Evolutionary conservation across 306 rosid genomes (phyloP).

Genomic region (Dryas alaskensis): DNA sequence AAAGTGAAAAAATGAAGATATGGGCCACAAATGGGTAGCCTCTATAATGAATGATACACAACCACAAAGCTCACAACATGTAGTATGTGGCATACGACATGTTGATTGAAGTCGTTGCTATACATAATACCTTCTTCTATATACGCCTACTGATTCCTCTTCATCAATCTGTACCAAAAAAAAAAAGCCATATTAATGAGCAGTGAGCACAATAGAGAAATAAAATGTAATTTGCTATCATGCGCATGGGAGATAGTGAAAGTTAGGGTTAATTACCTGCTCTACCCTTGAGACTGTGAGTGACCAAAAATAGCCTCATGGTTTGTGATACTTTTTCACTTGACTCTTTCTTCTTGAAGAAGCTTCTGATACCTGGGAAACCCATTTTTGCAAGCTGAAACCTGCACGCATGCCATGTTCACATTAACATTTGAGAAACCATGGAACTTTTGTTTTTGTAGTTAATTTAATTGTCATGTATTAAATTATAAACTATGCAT

Average conservation of each 20-base stretch:
- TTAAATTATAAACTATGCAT: neutral
- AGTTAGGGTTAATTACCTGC: too few species aligned
- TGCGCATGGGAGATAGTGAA: too few species aligned
- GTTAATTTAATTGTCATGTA: neutral
- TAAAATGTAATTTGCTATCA: neutral
- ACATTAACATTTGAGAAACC: neutral
- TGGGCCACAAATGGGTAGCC: slow-evolving; percentile 1
- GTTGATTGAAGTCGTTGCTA: slow-evolving; percentile 12
- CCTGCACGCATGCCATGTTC: slow-evolving; percentile 44
- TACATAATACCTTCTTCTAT: neutral
- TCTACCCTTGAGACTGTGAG: neutral
- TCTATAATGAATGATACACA: slow-evolving; percentile 8
- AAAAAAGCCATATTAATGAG: neutral
- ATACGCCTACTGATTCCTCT: neutral
- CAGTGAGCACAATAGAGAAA: neutral
- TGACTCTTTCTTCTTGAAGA: slow-evolving; percentile 59
- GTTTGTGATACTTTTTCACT: slow-evolving; percentile 25
- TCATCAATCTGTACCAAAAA: slow-evolving; percentile 6
- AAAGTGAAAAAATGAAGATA: neutral
- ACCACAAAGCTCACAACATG: slow-evolving; percentile 16
- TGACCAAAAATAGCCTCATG: neutral
- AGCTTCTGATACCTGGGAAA: slow-evolving; percentile 73
- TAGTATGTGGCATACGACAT: neutral
- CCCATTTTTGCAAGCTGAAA: slow-evolving; percentile 83
- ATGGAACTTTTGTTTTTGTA: neutral